Base-by-base conservation (phyloP, 495 filamentous ascomycete species). In the Glonium stellatum region DNA sequence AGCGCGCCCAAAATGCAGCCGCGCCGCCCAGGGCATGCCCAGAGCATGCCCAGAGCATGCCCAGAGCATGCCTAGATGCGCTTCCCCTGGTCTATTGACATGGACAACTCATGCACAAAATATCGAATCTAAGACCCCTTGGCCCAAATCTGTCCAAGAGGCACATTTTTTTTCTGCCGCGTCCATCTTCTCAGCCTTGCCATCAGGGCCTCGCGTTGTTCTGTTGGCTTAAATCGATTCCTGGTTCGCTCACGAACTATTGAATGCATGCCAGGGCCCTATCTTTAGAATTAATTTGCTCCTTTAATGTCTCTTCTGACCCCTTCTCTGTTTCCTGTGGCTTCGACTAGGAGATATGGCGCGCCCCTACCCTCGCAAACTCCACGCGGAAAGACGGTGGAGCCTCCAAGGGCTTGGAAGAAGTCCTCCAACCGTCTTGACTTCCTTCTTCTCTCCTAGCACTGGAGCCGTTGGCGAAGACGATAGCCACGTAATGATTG, bases 71-170 rank as follows among this genome's bases (percentile, higher is more conserved):
- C 27, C 27, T n/a, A 6, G 27, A 31, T 31, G 27, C 27, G 27
- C 27, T 31, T 31, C 27, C 60, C 60, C 60, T 44, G 48, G 61
- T 54, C 50, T 47, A 41, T 46, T 19, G 12, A 8, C 35, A 55
- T 55, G 61, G 55, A 41, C 56, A 59, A 59, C 59, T 15, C 59
- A 64, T 64, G 61, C 61, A 64, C 50, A 46, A 64, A 51, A 59
- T 64, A 64, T 64, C 56, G 61, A 59, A n/a, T n/a, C 25, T 46
- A n/a, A 12, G 51, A 51, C 50, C 31, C 49, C 44, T 34, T 35
- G 37, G 58, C 49, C 55, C 61, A 37, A 54, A 18, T 47, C 13
- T 25, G 60, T 11, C 39, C 39, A 4, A 4, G 12, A 13, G 4
- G 10, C 12, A 18, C 39, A 11, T 44, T 11, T 44, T 4, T 4